phyloP scores from a whole-genome alignment of 2,329 filamentous ascomycete genomes.

The Albifimbria verrucaria region DNA sequence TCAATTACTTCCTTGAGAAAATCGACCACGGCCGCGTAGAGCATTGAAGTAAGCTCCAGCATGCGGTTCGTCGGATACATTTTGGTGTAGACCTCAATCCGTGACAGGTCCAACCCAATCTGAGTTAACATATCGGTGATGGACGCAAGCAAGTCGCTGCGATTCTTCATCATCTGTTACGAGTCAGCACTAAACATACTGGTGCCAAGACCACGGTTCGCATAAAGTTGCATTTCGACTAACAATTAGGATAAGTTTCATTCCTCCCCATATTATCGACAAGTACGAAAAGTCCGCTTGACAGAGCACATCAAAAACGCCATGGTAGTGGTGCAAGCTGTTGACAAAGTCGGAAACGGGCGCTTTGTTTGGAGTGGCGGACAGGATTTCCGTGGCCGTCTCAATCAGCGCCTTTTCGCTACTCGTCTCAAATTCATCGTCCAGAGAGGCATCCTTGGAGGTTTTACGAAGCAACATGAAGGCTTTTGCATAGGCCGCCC shows the following conservation, averaged over 20 bases:
- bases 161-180: background rate
- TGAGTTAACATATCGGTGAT: background rate
- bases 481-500: background rate
- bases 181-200: background rate
- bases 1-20: background rate
- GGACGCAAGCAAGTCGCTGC: background rate
- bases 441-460: background rate
- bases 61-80: background rate
- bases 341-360: constrained; percentile 1
- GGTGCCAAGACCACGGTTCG: background rate
- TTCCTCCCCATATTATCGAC: constrained; percentile 1
- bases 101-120: background rate
- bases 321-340: constrained; percentile 1
- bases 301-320: background rate
- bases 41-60: constrained; percentile 1
- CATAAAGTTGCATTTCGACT: background rate
- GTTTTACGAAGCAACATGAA: background rate
- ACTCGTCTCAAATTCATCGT: background rate
- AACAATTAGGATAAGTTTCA: constrained; percentile 3
- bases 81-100: background rate
- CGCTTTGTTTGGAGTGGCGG: background rate
- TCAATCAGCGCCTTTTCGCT: background rate
- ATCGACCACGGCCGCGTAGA: background rate
- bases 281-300: constrained; percentile 1
- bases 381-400: background rate